phyloP scores from a whole-genome alignment of 2,329 filamentous ascomycete species.

The Penicillium sclerotiorum region DNA sequence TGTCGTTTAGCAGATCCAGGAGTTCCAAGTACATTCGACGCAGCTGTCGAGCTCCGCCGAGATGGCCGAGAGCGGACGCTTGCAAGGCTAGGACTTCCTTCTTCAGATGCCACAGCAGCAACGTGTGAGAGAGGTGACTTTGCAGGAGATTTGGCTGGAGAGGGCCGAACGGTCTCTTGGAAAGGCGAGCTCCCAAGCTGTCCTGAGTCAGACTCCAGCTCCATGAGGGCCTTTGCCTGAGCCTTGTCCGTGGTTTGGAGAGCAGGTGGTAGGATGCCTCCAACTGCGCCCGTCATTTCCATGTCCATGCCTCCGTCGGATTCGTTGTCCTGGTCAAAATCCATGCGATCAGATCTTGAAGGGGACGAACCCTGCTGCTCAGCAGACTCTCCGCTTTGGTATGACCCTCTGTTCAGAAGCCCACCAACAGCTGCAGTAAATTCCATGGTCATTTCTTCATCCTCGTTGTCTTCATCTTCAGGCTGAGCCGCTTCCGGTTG shows the following conservation, averaged over 20 bases:
- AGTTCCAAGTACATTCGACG: slow-evolving; percentile 50
- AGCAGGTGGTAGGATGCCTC: slow-evolving; percentile 55
- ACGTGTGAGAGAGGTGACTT: slow-evolving; percentile 36
- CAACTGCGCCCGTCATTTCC: slow-evolving; percentile 61
- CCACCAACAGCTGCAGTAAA: slow-evolving; percentile 50
- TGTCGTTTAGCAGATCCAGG: slow-evolving; percentile 43
- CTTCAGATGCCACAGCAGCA: slow-evolving; percentile 49
- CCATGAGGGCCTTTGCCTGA: slow-evolving; percentile 61
- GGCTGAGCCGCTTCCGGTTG: slow-evolving; percentile 29
- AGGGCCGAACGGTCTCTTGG: slow-evolving; percentile 36
- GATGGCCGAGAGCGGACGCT: slow-evolving; percentile 53
- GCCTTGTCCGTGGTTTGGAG: slow-evolving; percentile 44
- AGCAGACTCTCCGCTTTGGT: slow-evolving; percentile 8
- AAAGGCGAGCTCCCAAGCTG: slow-evolving; percentile 53
- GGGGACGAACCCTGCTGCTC: slow-evolving; percentile 12
- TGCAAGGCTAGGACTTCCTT: slow-evolving; percentile 59
- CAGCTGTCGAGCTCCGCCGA: slow-evolving; percentile 49
- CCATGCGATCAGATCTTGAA: slow-evolving; percentile 23
- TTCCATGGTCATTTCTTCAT: slow-evolving; percentile 53
- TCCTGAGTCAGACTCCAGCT: slow-evolving; percentile 58
- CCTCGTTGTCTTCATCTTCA: slow-evolving; percentile 36
- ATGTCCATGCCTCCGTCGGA: slow-evolving; percentile 48
- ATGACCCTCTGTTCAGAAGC: slow-evolving; percentile 35
- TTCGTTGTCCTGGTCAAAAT: slow-evolving; percentile 31
- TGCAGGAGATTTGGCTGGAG: slow-evolving; percentile 29